These are phyloP conservation scores for Candida ovalis DNA, from an alignment of 805 yeast species.

Conservation along the genomic window DNA sequence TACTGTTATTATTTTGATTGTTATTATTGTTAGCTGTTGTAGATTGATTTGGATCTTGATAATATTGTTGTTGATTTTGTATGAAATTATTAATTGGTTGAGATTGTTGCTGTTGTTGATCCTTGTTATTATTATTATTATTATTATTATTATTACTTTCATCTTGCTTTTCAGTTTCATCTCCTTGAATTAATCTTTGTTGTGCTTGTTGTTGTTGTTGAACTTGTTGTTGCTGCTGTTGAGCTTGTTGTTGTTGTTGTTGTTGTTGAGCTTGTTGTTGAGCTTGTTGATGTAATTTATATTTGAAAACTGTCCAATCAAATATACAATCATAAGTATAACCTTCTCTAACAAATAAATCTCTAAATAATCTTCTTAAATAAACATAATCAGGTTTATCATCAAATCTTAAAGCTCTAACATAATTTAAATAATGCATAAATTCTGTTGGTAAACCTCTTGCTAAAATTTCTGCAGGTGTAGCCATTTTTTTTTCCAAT, in stretches of 20 bases:
- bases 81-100: constrained; percentile 1
- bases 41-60: constrained; percentile 5
- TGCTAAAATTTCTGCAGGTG: constrained; percentile 80
- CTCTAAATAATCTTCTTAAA: constrained; percentile 84
- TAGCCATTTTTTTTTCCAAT: constrained; percentile 90
- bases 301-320: constrained; percentile 93
- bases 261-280: constrained; percentile 34
- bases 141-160: no score
- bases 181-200: constrained; percentile 17
- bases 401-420: constrained; percentile 87
- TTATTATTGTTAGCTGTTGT: neutral
- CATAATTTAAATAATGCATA: constrained; percentile 80
- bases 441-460: constrained; percentile 92
- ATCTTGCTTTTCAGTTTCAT: constrained; percentile 13
- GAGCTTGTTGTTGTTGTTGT: constrained; percentile 25
- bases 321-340: constrained; percentile 91
- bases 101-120: constrained; percentile 6
- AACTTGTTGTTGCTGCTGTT: constrained; percentile 22
- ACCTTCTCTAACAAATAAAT: constrained; percentile 80
- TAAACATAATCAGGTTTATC: constrained; percentile 94
- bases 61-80: constrained; percentile 11
- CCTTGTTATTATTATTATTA: no score
- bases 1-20: constrained; percentile 13
- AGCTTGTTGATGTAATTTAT: constrained; percentile 53
- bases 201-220: constrained; percentile 22